Evolutionary conservation across 2,329 filamentous ascomycete species (phyloP), one percentile per base, ranked within the genome.

Genomic region (Neocucurbitaria cava): DNA sequence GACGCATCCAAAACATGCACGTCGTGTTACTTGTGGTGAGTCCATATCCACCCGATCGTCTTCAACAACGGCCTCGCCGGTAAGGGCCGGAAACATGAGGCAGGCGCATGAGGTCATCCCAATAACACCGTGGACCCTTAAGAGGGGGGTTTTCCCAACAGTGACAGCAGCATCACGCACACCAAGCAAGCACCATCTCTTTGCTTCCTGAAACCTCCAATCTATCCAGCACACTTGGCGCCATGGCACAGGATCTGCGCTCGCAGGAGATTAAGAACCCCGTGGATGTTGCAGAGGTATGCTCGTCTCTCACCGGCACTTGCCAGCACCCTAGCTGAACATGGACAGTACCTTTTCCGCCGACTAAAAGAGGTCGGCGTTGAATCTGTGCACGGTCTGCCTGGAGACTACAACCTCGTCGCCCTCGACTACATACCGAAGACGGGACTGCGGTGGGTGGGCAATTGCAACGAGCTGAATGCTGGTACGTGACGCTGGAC

Each of bases 391-490:
- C 80, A 82, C 50, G 82, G 83, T 17, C 78, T 84, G 8, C 72
- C 74, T 15, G 69, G 74, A 47, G 77, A 78, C 64, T 78, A 77
- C 68, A 78, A 79, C 47, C 72, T 78, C 49, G 78, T 78, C 9
- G 81, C 83, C 23, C 76, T 87, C 49, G 85, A 87, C 70, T 86
- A 86, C 63, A 70, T 87, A 17, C 76, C 81, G 21, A 82, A 83
- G 51, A 76, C 74, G 44, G 83, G 79, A 13, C 73, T 87, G 20
- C 71, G 79, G 41, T 87, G 85, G 85, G 82, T 86, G 3, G 85
- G 85, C 58, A 87, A 86, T 66, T 82, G 79, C 70, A 87, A 87
- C 70, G 85, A 87, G 70, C 78, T 87, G 48, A 85, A 86, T 69
- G 83, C 83, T 49, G 81, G 81, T 82, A 53, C 31, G 69, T 60